phyloP scores from a whole-genome alignment of 768 basidiomycete species.

The Podaxis mareebaensis region DNA sequence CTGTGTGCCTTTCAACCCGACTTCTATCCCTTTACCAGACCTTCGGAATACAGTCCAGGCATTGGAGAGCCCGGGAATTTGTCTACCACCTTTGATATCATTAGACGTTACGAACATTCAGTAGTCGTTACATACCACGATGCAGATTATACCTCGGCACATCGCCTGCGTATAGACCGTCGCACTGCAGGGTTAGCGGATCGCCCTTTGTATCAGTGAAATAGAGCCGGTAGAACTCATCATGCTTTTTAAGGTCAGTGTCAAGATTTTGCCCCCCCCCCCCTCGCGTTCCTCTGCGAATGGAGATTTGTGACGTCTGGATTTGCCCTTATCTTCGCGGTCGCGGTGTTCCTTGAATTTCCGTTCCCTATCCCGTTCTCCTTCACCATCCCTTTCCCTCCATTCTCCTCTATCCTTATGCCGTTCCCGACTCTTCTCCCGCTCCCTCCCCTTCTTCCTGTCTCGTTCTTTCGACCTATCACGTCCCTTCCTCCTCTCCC shows the following conservation, averaged over 20 bases:
- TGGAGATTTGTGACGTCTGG: conserved; percentile 26
- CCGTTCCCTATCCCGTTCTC: conserved; percentile 15
- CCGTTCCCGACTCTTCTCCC: conserved; percentile 17
- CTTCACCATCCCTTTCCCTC: conserved; percentile 22
- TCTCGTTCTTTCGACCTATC: conserved; percentile 16
- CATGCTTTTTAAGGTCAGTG: conserved; percentile 7
- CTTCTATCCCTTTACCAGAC: conserved; percentile 56
- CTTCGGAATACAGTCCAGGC: conserved; percentile 48
- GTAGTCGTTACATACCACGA: conserved; percentile 45
- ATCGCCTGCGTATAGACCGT: conserved; percentile 59
- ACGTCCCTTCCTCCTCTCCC: conserved; percentile 19
- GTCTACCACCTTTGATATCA: conserved; percentile 56
- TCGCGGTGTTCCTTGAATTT: conserved; percentile 27
- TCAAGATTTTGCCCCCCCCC: neutral
- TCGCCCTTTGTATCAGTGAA: conserved; percentile 73
- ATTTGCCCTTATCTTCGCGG: conserved; percentile 26
- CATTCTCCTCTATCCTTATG: conserved; percentile 18
- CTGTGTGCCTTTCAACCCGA: conserved; percentile 42
- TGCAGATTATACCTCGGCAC: conserved; percentile 66
- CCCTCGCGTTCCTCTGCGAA: conserved; percentile 26
- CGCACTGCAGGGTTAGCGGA: conserved; percentile 63
- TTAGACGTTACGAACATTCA: conserved; percentile 42
- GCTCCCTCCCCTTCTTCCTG: conserved; percentile 20
- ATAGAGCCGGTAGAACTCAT: conserved; percentile 39
- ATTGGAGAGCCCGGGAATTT: conserved; percentile 62